phyloP scores from a whole-genome alignment of 805 yeast genomes.

The Naumovozyma baii region DNA sequence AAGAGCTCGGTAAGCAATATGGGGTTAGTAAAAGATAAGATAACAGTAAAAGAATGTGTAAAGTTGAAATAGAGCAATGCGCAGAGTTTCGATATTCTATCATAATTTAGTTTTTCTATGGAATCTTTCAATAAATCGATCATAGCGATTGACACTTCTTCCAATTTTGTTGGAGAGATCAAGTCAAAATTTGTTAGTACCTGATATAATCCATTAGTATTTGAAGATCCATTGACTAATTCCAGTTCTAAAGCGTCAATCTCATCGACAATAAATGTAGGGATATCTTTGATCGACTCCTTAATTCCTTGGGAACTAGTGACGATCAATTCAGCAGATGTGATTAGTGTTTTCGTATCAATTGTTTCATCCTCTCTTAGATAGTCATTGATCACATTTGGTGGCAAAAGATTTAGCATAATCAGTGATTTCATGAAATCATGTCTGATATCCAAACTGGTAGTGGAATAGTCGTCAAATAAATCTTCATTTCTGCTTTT shows the following conservation, averaged over 20 bases:
- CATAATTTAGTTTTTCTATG: slow-evolving; percentile 33
- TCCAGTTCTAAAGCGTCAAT: slow-evolving; percentile 24
- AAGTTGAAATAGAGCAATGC: slow-evolving; percentile 40
- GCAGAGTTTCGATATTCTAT: slow-evolving; percentile 41
- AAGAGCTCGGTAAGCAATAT: slow-evolving; percentile 35
- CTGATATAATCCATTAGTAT: slow-evolving; percentile 38
- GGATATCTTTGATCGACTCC: slow-evolving; percentile 27
- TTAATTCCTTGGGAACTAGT: slow-evolving; percentile 26
- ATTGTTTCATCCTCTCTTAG: slow-evolving; percentile 34
- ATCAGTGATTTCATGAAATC: slow-evolving; percentile 41
- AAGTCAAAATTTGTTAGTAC: slow-evolving; percentile 39
- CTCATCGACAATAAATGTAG: slow-evolving; percentile 19
- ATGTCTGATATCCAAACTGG: slow-evolving; percentile 40
- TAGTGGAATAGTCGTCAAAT: slow-evolving; percentile 42
- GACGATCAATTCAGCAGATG: slow-evolving; percentile 29
- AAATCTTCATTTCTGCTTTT: slow-evolving; percentile 37
- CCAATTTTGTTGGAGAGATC: slow-evolving; percentile 39
- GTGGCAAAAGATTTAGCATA: slow-evolving; percentile 32
- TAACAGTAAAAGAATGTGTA: slow-evolving; percentile 32
- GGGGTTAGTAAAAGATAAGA: slow-evolving; percentile 40
- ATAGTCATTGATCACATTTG: slow-evolving; percentile 26
- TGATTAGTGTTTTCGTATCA: slow-evolving; percentile 27
- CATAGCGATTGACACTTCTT: slow-evolving; percentile 35
- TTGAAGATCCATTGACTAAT: slow-evolving; percentile 33
- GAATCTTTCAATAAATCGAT: slow-evolving; percentile 29